Conservation (phyloP, 129 eudicot species). For the Logfia minima region DNA sequence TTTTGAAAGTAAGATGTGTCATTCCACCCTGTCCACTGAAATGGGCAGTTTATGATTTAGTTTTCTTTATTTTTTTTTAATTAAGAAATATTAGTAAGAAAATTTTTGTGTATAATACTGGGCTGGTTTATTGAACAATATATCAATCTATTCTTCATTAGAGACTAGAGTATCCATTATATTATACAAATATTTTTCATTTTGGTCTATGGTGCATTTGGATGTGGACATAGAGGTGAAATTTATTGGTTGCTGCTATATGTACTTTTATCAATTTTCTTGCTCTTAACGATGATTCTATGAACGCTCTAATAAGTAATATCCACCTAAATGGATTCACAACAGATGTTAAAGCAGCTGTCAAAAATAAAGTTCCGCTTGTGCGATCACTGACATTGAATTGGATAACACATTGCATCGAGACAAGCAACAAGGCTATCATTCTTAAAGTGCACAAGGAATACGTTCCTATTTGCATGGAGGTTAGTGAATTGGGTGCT, state of each 20-base stretch:
- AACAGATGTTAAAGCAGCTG: slow-evolving; percentile 89
- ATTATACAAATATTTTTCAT: neutral
- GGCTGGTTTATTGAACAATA: neutral
- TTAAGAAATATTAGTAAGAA: neutral
- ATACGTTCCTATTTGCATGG: slow-evolving; percentile 97
- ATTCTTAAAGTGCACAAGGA: slow-evolving; percentile 93
- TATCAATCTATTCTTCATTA: no score
- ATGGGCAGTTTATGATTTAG: neutral
- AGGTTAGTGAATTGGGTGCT: slow-evolving; percentile 57
- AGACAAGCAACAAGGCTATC: slow-evolving; percentile 85
- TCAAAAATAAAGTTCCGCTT: slow-evolving; percentile 95
- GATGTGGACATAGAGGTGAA: neutral
- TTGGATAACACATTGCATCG: slow-evolving; percentile 93
- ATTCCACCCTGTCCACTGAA: neutral
- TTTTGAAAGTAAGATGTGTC: neutral
- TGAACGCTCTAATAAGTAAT: slow-evolving; percentile 8
- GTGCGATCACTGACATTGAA: slow-evolving; percentile 88
- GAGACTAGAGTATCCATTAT: neutral
- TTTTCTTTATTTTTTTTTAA: neutral
- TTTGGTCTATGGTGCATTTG: neutral
- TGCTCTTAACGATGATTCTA: neutral
- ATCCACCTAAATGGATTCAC: slow-evolving; percentile 22
- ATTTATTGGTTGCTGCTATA: neutral
- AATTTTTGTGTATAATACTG: neutral
- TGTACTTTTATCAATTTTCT: neutral